Base-by-base conservation (phyloP, 306 rosid species). In the Rosa chinensis region DNA sequence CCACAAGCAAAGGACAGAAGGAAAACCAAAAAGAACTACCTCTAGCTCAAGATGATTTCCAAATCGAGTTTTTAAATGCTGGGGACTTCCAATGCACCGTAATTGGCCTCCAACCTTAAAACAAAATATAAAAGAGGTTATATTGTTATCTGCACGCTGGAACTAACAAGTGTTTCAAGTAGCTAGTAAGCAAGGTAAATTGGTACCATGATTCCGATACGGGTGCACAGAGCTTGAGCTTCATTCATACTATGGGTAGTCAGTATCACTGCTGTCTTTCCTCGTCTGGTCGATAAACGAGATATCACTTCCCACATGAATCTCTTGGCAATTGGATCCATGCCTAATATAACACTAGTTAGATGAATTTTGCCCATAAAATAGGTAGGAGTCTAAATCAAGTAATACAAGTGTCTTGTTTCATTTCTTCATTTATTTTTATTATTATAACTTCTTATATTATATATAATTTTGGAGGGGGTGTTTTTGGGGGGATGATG, bases 221-320 rank as follows among this genome's bases (percentile, higher is more conserved):
- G 86, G 58, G 98, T 92, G 78, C 97, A 94, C 44, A 94, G 91
- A 78, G 97, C 98, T 88, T 94, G 98, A 77, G 98, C 98, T 89
- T 94, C 98, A 85, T 94, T 86, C 98, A 94, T 94, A 88, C 98
- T 92, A 82, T 94, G 98, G 43, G 97, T 94, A 58, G 98, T 92
- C 58, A 92, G 91, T 83, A 94, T 94, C 52, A 94, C 94, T 12
- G 98, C 98, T 18, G 98, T 94, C 88, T 92, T 94, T 87, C 98
- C 98, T 70, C 86, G 89, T 83, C 97, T 89, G 42, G 98, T 94
- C 72, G 98, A 94, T 66, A 94, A 84, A 79, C 89, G 91, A 70
- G 98, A 90, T 88, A 94, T 94, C 77, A 94, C 98, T 78, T 94
- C 98, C 97, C 98, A 94, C 98, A 94, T 94, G 85, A 94, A 92